Evolutionary conservation across 306 rosid genomes (phyloP).

Genomic region (Citrullus mucosospermus): DNA sequence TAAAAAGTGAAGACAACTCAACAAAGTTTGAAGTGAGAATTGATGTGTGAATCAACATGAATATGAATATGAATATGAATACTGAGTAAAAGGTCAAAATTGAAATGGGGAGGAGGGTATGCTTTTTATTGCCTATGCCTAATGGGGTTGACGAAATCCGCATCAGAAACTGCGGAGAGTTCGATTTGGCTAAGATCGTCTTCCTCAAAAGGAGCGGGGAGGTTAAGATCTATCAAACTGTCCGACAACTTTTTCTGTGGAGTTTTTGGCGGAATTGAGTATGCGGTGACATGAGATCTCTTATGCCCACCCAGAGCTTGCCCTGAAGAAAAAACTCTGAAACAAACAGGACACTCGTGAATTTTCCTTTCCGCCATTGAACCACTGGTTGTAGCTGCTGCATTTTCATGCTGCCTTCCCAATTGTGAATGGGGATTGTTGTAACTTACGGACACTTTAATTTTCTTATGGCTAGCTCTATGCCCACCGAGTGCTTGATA

Average conservation of each 20-base stretch:
- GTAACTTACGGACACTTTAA: conserved; percentile 12
- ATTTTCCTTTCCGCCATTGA: conserved; percentile 28
- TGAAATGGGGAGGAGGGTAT: too few species aligned
- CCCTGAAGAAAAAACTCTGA: conserved; percentile 73
- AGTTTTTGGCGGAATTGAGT: not conserved
- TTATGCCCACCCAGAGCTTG: conserved; percentile 97
- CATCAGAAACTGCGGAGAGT: conserved; percentile 72
- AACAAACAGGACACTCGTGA: conserved; percentile 77
- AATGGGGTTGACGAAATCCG: conserved; percentile 44
- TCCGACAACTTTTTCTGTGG: conserved; percentile 16
- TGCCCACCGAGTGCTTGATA: conserved; percentile 94
- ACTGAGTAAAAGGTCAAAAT: conserved; percentile 23
- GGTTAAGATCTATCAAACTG: conserved; percentile 73
- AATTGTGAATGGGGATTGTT: conserved; percentile 3
- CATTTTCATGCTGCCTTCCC: conserved; percentile 6
- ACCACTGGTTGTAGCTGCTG: conserved; percentile 5
- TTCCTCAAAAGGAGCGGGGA: conserved; percentile 74
- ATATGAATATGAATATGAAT: too few species aligned
- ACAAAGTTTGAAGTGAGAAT: not conserved
- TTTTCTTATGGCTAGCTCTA: conserved; percentile 92
- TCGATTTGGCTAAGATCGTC: conserved; percentile 56
- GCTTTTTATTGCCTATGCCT: conserved; percentile 13
- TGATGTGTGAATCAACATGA: not conserved
- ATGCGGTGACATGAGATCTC: conserved; percentile 67
- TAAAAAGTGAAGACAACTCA: not conserved